A percentile compares a stretch with the other conserved stretches of the same genome.
These are phyloP conservation scores for Xanthoparmelia taractica DNA, from an alignment of 495 filamentous ascomycete genomes.

Conservation along the genomic window DNA sequence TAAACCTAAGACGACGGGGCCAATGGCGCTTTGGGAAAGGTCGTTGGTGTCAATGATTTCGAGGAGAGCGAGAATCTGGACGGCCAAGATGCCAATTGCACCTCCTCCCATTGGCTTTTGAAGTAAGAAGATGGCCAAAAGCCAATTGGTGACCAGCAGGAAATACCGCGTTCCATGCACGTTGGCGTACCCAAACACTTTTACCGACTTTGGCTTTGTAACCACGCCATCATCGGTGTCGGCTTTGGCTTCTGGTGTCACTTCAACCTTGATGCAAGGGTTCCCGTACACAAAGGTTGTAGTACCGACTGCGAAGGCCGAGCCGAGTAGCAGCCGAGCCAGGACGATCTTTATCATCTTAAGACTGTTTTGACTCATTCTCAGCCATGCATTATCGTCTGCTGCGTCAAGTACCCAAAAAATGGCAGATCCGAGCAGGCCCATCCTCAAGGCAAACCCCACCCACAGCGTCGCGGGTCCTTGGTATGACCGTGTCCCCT, in stretches of 20 bases:
- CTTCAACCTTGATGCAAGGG: slow-evolving; percentile 59
- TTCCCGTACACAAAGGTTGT: slow-evolving; percentile 66
- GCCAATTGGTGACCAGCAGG: slow-evolving; percentile 69
- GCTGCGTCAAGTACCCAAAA: slow-evolving; percentile 90
- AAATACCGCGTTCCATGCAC: slow-evolving; percentile 86
- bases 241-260: slow-evolving; percentile 24
- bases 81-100: slow-evolving; percentile 66
- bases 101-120: slow-evolving; percentile 93
- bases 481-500: slow-evolving; percentile 70
- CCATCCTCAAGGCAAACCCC: slow-evolving; percentile 66
- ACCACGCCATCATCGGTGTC: slow-evolving; percentile 34
- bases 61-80: slow-evolving; percentile 78
- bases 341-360: slow-evolving; percentile 68
- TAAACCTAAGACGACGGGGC: slow-evolving; percentile 73
- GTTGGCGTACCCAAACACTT: slow-evolving; percentile 86
- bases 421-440: slow-evolving; percentile 64
- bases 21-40: slow-evolving; percentile 63
- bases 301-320: slow-evolving; percentile 59
- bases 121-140: slow-evolving; percentile 66
- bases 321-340: slow-evolving; percentile 63
- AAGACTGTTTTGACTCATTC: slow-evolving; percentile 48
- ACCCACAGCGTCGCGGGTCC: slow-evolving; percentile 79
- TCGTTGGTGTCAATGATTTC: slow-evolving; percentile 80
- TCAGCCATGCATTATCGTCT: slow-evolving; percentile 81
- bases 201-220: slow-evolving; percentile 49